Evolutionary conservation across 371 early-diverging fungal genomes (phyloP).

Genomic region (Sporodiniella umbellata): DNA sequence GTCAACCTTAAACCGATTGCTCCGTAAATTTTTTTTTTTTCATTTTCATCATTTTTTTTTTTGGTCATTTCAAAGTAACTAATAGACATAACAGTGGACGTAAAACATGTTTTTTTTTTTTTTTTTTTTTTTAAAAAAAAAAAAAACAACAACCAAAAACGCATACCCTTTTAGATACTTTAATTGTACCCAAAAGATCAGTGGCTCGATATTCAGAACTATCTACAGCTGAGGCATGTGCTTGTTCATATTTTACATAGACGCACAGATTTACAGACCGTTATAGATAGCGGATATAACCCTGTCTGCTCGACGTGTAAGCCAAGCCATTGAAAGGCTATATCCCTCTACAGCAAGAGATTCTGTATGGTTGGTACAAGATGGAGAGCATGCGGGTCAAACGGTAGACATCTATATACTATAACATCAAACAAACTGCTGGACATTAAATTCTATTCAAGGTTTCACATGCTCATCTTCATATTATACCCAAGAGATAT

Average conservation of each 20-base stretch:
- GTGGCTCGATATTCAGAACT: slow-evolving; percentile 6
- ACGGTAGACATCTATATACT: too few relatives aligned
- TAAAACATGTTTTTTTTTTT: too few relatives aligned
- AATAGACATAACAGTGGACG: slow-evolving; percentile 4
- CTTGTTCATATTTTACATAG: not conserved
- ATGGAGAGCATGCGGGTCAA: slow-evolving; percentile 10
- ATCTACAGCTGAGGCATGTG: slow-evolving; percentile 1
- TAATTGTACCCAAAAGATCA: slow-evolving; percentile 7
- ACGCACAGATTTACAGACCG: not conserved
- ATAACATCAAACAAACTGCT: not conserved
- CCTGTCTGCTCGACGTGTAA: not conserved
- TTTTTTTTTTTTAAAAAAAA: not conserved
- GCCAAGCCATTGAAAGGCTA: not conserved
- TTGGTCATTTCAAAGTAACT: not conserved
- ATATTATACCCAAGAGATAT: slow-evolving; percentile 10
- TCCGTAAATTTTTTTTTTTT: slow-evolving; percentile 37
- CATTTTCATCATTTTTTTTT: not conserved
- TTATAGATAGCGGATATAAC: not conserved
- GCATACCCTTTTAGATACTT: slow-evolving; percentile 1
- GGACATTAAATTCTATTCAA: not conserved
- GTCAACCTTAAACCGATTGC: slow-evolving; percentile 88
- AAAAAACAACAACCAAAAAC: not conserved
- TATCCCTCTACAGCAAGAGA: not conserved
- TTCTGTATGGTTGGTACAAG: slow-evolving; percentile 2
- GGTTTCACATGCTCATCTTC: slow-evolving; percentile 7